A percentile compares a stretch with the other conserved stretches of the same genome.
Evolutionary conservation across 768 basidiomycete genomes (phyloP).

Genomic region (Naganishia vishniacii): DNA sequence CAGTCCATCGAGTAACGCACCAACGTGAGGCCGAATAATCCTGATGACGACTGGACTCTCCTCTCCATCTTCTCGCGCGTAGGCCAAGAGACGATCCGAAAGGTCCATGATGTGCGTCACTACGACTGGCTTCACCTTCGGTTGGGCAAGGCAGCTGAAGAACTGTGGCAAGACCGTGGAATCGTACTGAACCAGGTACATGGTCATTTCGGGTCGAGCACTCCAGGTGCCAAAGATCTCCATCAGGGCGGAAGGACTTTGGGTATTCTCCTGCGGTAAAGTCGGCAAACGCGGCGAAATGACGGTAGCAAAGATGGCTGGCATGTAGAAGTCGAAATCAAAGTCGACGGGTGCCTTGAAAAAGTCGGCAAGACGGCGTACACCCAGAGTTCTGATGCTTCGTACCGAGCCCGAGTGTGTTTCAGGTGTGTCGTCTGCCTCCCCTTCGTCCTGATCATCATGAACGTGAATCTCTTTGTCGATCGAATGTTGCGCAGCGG

Average conservation of each 20-base stretch:
- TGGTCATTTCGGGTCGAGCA: constrained; percentile 55
- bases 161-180: constrained; percentile 64
- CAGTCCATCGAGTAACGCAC: constrained; percentile 66
- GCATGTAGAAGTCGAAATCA: constrained; percentile 68
- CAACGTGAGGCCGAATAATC: constrained; percentile 66
- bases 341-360: constrained; percentile 69
- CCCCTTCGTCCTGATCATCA: constrained; percentile 35
- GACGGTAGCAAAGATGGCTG: constrained; percentile 61
- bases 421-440: constrained; percentile 49
- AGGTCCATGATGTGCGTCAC: constrained; percentile 77
- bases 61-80: constrained; percentile 54
- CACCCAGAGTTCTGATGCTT: constrained; percentile 69
- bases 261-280: constrained; percentile 79
- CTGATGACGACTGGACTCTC: constrained; percentile 51
- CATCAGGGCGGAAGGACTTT: constrained; percentile 79
- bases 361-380: constrained; percentile 83
- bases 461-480: constrained; percentile 37
- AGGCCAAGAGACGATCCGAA: constrained; percentile 60
- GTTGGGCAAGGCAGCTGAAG: constrained; percentile 71
- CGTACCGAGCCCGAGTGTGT: constrained; percentile 53
- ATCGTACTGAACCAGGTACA: constrained; percentile 67
- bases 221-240: constrained; percentile 81
- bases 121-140: constrained; percentile 80
- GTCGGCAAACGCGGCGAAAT: constrained; percentile 74
- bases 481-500: constrained; percentile 61